Conservation (phyloP, 2,329 filamentous ascomycete genomes). For the Calonectria pseudoreteaudii region DNA sequence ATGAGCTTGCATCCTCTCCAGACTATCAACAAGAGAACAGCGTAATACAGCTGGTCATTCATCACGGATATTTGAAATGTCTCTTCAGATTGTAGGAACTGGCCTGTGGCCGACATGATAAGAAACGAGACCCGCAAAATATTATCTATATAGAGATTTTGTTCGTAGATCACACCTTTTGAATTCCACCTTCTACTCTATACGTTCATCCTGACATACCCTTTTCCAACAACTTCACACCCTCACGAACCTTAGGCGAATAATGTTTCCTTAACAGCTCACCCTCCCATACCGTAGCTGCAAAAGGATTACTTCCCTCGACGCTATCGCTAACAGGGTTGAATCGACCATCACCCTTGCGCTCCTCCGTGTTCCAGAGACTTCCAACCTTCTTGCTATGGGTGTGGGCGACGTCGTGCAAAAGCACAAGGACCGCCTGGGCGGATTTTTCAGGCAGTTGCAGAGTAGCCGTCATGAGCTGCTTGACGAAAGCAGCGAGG, state of each 20-base stretch:
- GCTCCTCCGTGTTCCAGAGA: slow-evolving; percentile 96
- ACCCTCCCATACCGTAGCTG: slow-evolving; percentile 92
- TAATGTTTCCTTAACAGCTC: slow-evolving; percentile 89
- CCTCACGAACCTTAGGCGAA: slow-evolving; percentile 86
- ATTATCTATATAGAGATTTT: background rate
- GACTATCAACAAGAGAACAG: background rate
- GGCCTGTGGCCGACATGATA: too few species aligned
- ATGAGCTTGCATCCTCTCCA: background rate
- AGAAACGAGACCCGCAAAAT: background rate
- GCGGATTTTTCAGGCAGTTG: slow-evolving; percentile 93
- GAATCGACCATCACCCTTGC: slow-evolving; percentile 89
- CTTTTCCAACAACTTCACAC: slow-evolving; percentile 77
- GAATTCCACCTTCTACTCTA: background rate
- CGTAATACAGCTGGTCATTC: too few species aligned
- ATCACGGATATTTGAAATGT: background rate
- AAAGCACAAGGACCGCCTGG: slow-evolving; percentile 81
- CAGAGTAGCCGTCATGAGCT: slow-evolving; percentile 83
- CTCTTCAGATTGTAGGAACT: background rate
- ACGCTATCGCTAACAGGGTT: slow-evolving; percentile 79
- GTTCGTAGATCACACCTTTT: background rate
- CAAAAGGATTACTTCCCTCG: slow-evolving; percentile 91
- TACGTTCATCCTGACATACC: slow-evolving; percentile 57
- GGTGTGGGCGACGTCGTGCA: slow-evolving; percentile 82
- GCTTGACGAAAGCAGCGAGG: slow-evolving; percentile 93
- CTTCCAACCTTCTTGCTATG: slow-evolving; percentile 85